Percentiles rank a stretch among this genome's conserved stretches.
These are phyloP conservation scores for Xylaria sp. DNA, from an alignment of 2,329 filamentous ascomycete genomes.

Conservation along the genomic window DNA sequence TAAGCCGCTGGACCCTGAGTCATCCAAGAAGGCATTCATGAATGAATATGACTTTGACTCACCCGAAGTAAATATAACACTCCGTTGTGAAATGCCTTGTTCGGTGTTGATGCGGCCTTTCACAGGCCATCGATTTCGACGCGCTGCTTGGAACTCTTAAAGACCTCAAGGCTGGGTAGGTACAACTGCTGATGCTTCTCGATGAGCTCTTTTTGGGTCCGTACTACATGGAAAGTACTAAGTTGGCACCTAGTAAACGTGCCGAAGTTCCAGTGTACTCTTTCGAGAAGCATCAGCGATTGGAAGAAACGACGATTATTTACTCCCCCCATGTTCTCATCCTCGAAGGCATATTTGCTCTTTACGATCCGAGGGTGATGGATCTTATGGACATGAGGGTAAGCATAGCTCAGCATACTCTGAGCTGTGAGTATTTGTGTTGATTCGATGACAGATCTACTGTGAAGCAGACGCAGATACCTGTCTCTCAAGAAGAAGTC, in stretches of 20 bases:
- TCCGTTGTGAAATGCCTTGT: conserved; percentile 12
- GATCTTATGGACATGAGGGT: conserved; percentile 92
- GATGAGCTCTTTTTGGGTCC: background rate
- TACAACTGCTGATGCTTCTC: conserved; percentile 17
- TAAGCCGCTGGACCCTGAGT: conserved; percentile 83
- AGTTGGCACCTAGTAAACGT: conserved; percentile 69
- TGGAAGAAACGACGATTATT: conserved; percentile 83
- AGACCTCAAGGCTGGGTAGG: conserved; percentile 91
- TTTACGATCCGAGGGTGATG: conserved; percentile 87
- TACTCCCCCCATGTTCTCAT: conserved; percentile 98
- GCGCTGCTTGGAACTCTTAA: conserved; percentile 79
- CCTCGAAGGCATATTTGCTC: conserved; percentile 93
- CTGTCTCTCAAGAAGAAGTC: conserved; percentile 88
- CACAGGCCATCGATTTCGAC: conserved; percentile 89
- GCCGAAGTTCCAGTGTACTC: conserved; percentile 96
- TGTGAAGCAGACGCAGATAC: conserved; percentile 96
- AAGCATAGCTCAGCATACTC: conserved; percentile 35
- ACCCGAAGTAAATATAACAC: conserved; percentile 67
- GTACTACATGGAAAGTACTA: conserved; percentile 24
- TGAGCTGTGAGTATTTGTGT: conserved; percentile 16
- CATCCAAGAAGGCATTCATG: conserved; percentile 81
- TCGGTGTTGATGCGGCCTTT: conserved; percentile 40
- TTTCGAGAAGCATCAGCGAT: conserved; percentile 87
- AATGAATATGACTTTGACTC: conserved; percentile 98
- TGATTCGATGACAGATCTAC: conserved; percentile 73